Conservation (phyloP, 805 yeast genomes). For the Saturnispora kantuleensis region DNA sequence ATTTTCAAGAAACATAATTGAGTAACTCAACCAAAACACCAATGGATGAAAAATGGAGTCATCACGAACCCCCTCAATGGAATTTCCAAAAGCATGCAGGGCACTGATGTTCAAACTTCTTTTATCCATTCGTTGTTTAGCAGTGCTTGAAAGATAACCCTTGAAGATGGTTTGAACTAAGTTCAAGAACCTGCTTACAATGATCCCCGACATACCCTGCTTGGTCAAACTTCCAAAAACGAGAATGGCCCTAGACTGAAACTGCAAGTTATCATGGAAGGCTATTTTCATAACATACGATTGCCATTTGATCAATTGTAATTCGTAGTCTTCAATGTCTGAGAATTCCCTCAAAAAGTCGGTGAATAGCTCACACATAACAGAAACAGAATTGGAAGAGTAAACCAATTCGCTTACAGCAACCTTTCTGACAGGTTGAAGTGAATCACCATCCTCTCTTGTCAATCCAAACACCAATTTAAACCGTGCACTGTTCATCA, state of each 20-base stretch:
- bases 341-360: slow-evolving; percentile 43
- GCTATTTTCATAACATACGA: slow-evolving; percentile 55
- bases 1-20: slow-evolving; percentile 20
- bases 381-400: slow-evolving; percentile 41
- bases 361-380: slow-evolving; percentile 46
- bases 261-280: slow-evolving; percentile 42
- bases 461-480: slow-evolving; percentile 62
- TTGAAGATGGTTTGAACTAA: slow-evolving; percentile 16
- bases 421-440: slow-evolving; percentile 9
- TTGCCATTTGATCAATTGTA: slow-evolving; percentile 60
- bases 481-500: slow-evolving; percentile 51
- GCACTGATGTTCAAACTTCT: slow-evolving; percentile 24
- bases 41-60: slow-evolving; percentile 37
- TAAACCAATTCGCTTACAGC: slow-evolving; percentile 29
- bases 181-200: slow-evolving; percentile 23
- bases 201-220: slow-evolving; percentile 51
- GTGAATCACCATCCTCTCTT: slow-evolving; percentile 36
- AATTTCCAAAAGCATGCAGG: slow-evolving; percentile 36
- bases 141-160: not conserved
- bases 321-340: slow-evolving; percentile 34
- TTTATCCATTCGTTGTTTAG: not conserved
- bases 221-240: slow-evolving; percentile 61
- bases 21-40: slow-evolving; percentile 38
- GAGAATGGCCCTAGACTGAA: slow-evolving; percentile 59
- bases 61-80: slow-evolving; percentile 39